Evolutionary conservation across 257 asterid genomes (phyloP).

Genomic region (Gynochthodes officinalis): DNA sequence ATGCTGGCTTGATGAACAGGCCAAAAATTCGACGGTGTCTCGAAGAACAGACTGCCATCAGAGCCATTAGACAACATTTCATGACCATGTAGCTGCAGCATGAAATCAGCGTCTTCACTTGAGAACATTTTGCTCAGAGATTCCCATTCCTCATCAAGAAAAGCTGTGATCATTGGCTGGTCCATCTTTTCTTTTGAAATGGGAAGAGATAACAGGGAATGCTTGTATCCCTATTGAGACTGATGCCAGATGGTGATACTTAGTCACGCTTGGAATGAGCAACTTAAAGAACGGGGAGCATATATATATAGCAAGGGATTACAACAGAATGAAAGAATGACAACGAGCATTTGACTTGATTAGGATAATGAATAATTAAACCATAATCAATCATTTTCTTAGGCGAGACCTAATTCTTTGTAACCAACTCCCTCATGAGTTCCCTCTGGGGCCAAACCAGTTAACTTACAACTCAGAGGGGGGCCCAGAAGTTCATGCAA

Average conservation of each 20-base stretch:
- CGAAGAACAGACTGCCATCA: neutral
- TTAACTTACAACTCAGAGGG: constrained; percentile 57
- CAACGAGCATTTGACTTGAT: constrained; percentile 44
- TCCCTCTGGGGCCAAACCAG: constrained; percentile 53
- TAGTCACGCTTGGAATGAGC: constrained; percentile 33
- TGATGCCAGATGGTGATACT: constrained; percentile 6
- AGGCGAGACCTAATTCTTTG: constrained; percentile 37
- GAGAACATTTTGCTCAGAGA: constrained; percentile 56
- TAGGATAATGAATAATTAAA: constrained; percentile 30
- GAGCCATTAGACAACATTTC: constrained; percentile 12
- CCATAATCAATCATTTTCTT: constrained; percentile 25
- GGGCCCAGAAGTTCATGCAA: constrained; percentile 41
- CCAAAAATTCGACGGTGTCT: constrained; percentile 20
- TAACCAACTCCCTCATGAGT: constrained; percentile 45
- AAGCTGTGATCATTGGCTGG: constrained; percentile 35
- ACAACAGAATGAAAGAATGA: constrained; percentile 24
- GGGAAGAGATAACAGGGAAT: neutral
- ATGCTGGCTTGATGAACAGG: constrained; percentile 9
- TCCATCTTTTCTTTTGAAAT: constrained; percentile 36
- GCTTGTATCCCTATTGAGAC: neutral
- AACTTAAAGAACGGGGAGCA: constrained; percentile 6
- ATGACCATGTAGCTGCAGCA: constrained; percentile 30
- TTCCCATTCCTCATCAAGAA: constrained; percentile 73
- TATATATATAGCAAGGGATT: constrained; percentile 44
- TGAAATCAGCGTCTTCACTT: constrained; percentile 39